Evolutionary conservation across 208 protist genomes (phyloP).

Genomic region (Trypanosoma rangeli): DNA sequence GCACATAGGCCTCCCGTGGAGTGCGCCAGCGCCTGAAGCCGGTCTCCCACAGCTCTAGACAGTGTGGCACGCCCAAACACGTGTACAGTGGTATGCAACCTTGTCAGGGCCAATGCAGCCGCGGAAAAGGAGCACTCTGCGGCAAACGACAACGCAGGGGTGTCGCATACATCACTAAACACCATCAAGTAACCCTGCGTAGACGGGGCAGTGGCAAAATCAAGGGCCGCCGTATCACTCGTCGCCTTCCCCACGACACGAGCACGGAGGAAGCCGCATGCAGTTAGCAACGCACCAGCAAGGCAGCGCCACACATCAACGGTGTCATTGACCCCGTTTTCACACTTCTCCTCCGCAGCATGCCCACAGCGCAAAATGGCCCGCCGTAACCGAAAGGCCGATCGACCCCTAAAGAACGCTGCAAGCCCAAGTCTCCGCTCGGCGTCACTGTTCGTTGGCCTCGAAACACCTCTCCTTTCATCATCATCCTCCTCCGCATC

Average conservation of each 20-base stretch:
- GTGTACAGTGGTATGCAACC: constrained; percentile 39
- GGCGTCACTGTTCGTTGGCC: background rate
- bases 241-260: constrained; percentile 19
- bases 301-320: constrained; percentile 54
- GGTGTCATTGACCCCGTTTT: background rate
- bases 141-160: constrained; percentile 34
- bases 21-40: constrained; percentile 21
- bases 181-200: constrained; percentile 35
- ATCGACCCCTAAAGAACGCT: constrained; percentile 13
- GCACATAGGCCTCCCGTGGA: constrained; percentile 24
- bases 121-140: constrained; percentile 71
- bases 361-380: constrained; percentile 22
- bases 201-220: constrained; percentile 1
- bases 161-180: constrained; percentile 54
- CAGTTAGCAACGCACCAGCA: constrained; percentile 59
- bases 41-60: background rate
- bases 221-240: background rate
- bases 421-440: background rate
- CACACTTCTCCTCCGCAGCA: background rate
- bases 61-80: constrained; percentile 47
- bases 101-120: constrained; percentile 35
- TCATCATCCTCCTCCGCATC: constrained; percentile 18
- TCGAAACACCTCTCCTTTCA: background rate
- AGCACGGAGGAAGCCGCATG: constrained; percentile 48
- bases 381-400: constrained; percentile 15